Conservation (phyloP, 2,329 filamentous ascomycete genomes). For the Zymoseptoria tritici region DNA sequence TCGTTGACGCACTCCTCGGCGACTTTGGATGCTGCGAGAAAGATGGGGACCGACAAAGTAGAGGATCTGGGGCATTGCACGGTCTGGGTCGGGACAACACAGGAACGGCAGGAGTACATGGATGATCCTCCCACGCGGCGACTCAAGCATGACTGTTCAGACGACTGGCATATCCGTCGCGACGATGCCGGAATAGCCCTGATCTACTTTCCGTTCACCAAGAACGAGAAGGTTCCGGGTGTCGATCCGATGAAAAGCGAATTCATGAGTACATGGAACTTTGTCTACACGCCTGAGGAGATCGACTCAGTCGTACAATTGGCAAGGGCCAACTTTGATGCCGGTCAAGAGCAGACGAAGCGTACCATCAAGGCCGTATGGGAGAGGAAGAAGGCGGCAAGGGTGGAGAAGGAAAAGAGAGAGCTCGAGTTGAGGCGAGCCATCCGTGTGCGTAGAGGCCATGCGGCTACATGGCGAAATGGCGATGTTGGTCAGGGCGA, state of each 20-base stretch:
- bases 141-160: constrained; percentile 32
- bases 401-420: constrained; percentile 47
- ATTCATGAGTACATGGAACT: constrained; percentile 96
- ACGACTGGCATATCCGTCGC: constrained; percentile 60
- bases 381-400: constrained; percentile 71
- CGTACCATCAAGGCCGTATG: constrained; percentile 81
- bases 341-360: constrained; percentile 71
- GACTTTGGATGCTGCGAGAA: constrained; percentile 19
- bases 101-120: constrained; percentile 45
- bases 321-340: constrained; percentile 77
- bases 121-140: constrained; percentile 16
- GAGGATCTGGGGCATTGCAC: constrained; percentile 77
- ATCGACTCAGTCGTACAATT: constrained; percentile 77
- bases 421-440: constrained; percentile 27
- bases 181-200: constrained; percentile 80
- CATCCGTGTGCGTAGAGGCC: constrained; percentile 11
- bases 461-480: constrained; percentile 14
- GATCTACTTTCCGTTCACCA: constrained; percentile 81
- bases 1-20: constrained; percentile 9
- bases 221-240: constrained; percentile 69
- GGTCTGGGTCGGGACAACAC: constrained; percentile 82
- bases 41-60: background rate
- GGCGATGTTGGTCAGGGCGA: constrained; percentile 21
- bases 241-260: constrained; percentile 79
- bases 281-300: constrained; percentile 86